Conservation (phyloP, 345 rosid genomes). For the Eucalyptus pauciflora region DNA sequence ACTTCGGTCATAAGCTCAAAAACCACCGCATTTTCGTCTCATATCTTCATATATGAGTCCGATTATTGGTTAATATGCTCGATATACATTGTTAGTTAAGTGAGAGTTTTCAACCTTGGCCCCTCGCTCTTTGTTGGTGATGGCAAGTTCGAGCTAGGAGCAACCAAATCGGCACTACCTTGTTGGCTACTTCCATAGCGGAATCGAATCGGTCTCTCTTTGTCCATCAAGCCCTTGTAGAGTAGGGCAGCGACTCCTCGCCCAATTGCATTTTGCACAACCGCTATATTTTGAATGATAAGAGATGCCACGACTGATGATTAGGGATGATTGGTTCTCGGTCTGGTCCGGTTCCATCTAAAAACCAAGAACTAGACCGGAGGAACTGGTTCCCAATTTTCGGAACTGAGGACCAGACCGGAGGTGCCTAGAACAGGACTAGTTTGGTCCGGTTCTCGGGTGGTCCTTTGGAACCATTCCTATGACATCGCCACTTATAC, state of each 20-base stretch:
- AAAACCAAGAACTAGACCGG: fast-evolving
- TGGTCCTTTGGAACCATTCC: too few species aligned
- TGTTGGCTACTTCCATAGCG: too few species aligned
- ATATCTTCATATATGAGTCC: background rate
- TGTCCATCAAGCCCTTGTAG: too few species aligned
- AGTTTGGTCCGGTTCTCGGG: fast-evolving
- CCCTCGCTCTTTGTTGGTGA: background rate
- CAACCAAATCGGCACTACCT: fast-evolving
- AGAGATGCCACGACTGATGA: too few species aligned
- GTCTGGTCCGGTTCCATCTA: fast-evolving
- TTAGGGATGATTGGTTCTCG: too few species aligned
- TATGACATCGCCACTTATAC: too few species aligned
- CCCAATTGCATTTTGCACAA: too few species aligned
- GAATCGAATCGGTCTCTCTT: too few species aligned
- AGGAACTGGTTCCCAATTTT: too few species aligned
- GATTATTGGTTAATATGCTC: background rate
- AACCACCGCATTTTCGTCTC: background rate
- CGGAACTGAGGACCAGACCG: fast-evolving
- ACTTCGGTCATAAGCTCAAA: background rate
- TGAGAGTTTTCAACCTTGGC: background rate
- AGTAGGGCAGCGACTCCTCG: too few species aligned
- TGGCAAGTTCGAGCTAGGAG: background rate
- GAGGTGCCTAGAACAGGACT: too few species aligned
- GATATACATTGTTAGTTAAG: background rate
- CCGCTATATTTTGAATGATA: too few species aligned